These are phyloP conservation scores for Kwoniella mangroviensis DNA, from an alignment of 768 basidiomycete species.

Conservation along the genomic window DNA sequence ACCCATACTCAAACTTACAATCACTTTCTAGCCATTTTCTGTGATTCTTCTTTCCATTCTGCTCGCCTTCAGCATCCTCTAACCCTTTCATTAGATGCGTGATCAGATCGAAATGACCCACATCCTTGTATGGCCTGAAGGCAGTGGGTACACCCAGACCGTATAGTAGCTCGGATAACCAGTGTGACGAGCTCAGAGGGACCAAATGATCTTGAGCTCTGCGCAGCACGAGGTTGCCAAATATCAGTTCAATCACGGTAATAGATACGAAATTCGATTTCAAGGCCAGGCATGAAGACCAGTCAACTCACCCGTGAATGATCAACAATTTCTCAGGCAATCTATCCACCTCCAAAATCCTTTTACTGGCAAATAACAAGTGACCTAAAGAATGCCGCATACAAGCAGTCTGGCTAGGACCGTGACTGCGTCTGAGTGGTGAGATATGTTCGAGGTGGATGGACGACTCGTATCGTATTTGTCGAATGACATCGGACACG, in stretches of 20 bases:
- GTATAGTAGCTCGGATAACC: constrained; percentile 29
- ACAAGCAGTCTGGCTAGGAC: constrained; percentile 29
- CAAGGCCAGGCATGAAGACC: too few relatives aligned
- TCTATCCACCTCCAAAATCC: constrained; percentile 10
- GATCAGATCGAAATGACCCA: constrained; percentile 26
- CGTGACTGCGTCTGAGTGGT: constrained; percentile 34
- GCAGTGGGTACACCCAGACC: constrained; percentile 28
- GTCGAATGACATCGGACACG: constrained; percentile 41
- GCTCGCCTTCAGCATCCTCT: background rate
- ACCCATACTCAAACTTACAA: constrained; percentile 15
- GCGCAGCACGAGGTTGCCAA: background rate
- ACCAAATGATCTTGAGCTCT: constrained; percentile 23
- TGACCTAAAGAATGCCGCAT: constrained; percentile 32
- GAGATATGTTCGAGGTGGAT: constrained; percentile 36
- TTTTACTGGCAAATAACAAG: constrained; percentile 31
- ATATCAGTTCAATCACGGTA: background rate
- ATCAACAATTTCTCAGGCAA: constrained; percentile 26
- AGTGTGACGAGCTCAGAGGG: constrained; percentile 26
- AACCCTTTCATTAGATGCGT: constrained; percentile 27
- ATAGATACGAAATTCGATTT: background rate
- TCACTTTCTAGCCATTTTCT: constrained; percentile 21
- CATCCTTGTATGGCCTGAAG: constrained; percentile 24
- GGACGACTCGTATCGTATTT: constrained; percentile 35
- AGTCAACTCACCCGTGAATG: constrained; percentile 27
- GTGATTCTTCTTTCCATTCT: constrained; percentile 1